These are phyloP conservation scores for Chaetomium fimeti DNA, from an alignment of 495 filamentous ascomycete genomes.

Conservation along the genomic window DNA sequence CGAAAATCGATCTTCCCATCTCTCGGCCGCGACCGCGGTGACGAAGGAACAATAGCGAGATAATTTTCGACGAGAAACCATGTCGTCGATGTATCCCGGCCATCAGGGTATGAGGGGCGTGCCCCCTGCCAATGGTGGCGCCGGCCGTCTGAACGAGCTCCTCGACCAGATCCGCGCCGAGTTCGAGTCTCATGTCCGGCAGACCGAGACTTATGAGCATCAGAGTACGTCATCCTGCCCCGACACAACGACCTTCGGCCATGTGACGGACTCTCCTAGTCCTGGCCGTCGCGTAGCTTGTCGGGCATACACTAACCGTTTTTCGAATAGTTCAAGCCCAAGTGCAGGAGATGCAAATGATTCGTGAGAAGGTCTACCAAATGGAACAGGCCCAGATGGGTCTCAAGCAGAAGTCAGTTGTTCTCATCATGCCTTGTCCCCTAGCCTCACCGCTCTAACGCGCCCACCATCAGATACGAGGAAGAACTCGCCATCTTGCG, in stretches of 20 bases:
- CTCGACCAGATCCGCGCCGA: constrained; percentile 86
- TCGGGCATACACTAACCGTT: constrained; percentile 13
- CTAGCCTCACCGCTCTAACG: constrained; percentile 12
- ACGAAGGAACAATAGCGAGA: background rate
- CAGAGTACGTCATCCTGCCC: constrained; percentile 67
- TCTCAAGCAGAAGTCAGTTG: constrained; percentile 83
- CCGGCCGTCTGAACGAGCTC: constrained; percentile 75
- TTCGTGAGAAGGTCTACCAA: constrained; percentile 84
- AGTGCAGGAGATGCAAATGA: constrained; percentile 87
- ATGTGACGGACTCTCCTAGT: background rate
- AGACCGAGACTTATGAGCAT: constrained; percentile 80
- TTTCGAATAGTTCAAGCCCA: constrained; percentile 72
- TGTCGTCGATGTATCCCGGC: constrained; percentile 85
- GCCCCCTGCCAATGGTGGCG: constrained; percentile 50
- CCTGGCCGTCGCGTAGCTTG: constrained; percentile 18
- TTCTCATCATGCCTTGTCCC: background rate
- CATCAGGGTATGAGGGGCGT: constrained; percentile 77
- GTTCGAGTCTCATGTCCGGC: constrained; percentile 77
- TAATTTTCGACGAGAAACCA: constrained; percentile 27
- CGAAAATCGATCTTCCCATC: background rate
- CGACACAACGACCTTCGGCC: constrained; percentile 9
- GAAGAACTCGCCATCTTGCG: constrained; percentile 82
- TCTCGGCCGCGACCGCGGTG: background rate
- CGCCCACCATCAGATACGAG: constrained; percentile 68
- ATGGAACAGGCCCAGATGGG: constrained; percentile 82